Evolutionary conservation across 2,329 filamentous ascomycete species (phyloP).

Genomic region (Metarhizium anisopliae): DNA sequence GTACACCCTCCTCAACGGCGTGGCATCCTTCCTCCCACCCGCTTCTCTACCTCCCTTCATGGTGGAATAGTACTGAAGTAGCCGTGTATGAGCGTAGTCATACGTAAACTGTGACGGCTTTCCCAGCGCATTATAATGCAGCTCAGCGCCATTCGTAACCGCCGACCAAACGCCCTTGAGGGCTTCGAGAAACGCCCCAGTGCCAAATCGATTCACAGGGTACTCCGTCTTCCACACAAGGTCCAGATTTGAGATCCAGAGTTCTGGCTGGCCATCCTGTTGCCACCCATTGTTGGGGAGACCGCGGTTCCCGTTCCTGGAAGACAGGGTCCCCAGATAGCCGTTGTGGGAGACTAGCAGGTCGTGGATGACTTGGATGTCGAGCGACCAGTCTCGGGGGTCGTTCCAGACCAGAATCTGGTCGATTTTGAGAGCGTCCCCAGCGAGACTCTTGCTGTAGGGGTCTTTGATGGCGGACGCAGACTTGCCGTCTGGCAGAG

Average conservation of each 20-base stretch:
- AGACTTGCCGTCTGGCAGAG: conserved; percentile 24
- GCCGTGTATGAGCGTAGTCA: conserved; percentile 65
- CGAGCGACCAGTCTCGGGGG: conserved; percentile 90
- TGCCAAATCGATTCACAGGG: conserved; percentile 77
- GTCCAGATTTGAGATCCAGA: conserved; percentile 89
- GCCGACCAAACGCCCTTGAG: conserved; percentile 71
- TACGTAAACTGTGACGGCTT: conserved; percentile 78
- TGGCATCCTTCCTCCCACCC: conserved; percentile 32
- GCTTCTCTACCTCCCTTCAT: conserved; percentile 13
- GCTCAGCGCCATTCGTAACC: conserved; percentile 53
- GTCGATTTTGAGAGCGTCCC: conserved; percentile 62
- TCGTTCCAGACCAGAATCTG: conserved; percentile 94
- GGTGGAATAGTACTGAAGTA: conserved; percentile 41
- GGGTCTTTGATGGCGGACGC: conserved; percentile 21
- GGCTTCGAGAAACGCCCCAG: conserved; percentile 81
- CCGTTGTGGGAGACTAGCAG: conserved; percentile 72
- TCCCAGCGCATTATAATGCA: conserved; percentile 63
- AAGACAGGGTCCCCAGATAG: conserved; percentile 69
- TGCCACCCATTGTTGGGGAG: conserved; percentile 73
- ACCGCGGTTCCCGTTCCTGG: conserved; percentile 55
- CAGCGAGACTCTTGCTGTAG: conserved; percentile 25
- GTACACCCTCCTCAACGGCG: conserved; percentile 68
- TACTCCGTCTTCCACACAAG: conserved; percentile 82
- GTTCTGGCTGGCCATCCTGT: conserved; percentile 65
- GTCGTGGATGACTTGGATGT: conserved; percentile 77